Conservation (phyloP, 306 rosid species). For the Potentilla sterilis region DNA sequence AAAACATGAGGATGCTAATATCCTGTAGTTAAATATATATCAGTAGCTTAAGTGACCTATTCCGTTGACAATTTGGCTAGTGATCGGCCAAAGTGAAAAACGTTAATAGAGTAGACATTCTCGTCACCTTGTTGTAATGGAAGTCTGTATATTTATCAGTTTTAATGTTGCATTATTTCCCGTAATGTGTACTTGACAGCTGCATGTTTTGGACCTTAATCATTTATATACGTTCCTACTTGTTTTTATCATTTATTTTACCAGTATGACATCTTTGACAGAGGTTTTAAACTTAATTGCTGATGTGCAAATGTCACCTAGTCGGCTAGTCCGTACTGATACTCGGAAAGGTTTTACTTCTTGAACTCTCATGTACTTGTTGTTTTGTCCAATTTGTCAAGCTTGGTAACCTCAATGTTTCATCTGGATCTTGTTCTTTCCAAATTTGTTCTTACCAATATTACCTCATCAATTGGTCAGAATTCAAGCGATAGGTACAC, state of each 20-base stretch:
- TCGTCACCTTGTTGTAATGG: not conserved
- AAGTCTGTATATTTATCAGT: not conserved
- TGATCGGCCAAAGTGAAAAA: not conserved
- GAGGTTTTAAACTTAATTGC: not conserved
- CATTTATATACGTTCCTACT: not conserved
- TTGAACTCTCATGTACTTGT: not conserved
- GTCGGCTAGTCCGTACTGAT: not conserved
- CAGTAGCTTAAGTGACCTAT: not conserved
- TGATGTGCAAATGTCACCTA: not conserved
- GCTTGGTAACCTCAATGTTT: not conserved
- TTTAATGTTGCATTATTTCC: not conserved
- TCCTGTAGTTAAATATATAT: not conserved
- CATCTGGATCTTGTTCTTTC: not conserved
- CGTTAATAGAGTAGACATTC: not conserved
- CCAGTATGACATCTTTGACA: not conserved
- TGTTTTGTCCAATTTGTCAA: not conserved
- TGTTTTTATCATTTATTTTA: no score
- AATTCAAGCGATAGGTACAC: not conserved
- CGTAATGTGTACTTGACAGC: not conserved
- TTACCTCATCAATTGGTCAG: not conserved
- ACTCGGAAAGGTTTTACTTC: not conserved
- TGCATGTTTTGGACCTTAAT: not conserved
- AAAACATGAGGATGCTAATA: not conserved
- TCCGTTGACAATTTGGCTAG: not conserved
- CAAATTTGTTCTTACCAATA: no score